Percentiles rank a stretch among this genome's conserved stretches.
Evolutionary conservation across 1,139 yeast species (phyloP).

Genomic region (Pichia sp.): DNA sequence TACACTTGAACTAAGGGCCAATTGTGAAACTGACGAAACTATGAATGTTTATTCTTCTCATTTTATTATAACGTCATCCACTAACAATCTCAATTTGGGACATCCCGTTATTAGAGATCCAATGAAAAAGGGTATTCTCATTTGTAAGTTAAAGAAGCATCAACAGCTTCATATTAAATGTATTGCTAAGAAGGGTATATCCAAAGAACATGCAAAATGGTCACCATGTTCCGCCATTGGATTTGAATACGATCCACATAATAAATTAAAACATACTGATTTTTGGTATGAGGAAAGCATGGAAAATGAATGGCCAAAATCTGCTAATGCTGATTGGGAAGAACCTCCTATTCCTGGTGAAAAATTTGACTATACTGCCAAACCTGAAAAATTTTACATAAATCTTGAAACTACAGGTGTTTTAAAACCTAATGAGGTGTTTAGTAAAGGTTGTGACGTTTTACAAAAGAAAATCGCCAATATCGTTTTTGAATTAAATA

Average conservation of each 20-base stretch:
- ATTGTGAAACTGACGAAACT: slow-evolving; percentile 80
- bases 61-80: slow-evolving; percentile 44
- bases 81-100: slow-evolving; percentile 47
- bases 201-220: slow-evolving; percentile 99
- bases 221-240: slow-evolving; percentile 96
- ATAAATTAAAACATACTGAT: slow-evolving; percentile 90
- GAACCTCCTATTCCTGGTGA: slow-evolving; percentile 91
- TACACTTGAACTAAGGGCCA: slow-evolving; percentile 74
- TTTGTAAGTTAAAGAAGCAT: slow-evolving; percentile 86
- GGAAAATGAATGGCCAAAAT: slow-evolving; percentile 87
- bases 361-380: slow-evolving; percentile 76
- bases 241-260: slow-evolving; percentile 99
- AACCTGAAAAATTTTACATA: slow-evolving; percentile 72
- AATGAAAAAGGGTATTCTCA: slow-evolving; percentile 71
- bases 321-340: slow-evolving; percentile 89
- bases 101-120: slow-evolving; percentile 79
- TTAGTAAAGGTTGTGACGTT: slow-evolving; percentile 72
- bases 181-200: slow-evolving; percentile 95
- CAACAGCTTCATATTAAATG: slow-evolving; percentile 87
- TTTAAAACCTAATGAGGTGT: slow-evolving; percentile 83
- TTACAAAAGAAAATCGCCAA: slow-evolving; percentile 88
- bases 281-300: slow-evolving; percentile 93
- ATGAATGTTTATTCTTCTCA: slow-evolving; percentile 89
- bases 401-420: slow-evolving; percentile 92
- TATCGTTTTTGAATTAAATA: slow-evolving; percentile 72